phyloP scores from a whole-genome alignment of 164 flowering plant genomes.

The Chloranthus sessilifolius region DNA sequence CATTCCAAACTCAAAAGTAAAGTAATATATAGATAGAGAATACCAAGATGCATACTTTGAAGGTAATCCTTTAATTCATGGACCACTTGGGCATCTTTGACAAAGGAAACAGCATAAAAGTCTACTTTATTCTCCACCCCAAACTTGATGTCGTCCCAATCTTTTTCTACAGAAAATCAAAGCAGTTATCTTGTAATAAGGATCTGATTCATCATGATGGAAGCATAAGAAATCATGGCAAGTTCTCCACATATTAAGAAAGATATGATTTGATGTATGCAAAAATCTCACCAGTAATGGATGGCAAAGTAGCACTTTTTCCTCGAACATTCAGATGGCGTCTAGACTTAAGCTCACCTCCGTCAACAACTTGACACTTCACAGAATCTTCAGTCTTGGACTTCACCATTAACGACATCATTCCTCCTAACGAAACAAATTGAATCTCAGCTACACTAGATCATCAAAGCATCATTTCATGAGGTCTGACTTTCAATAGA shows the following conservation, averaged over 20 bases:
- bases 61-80: conserved; percentile 90
- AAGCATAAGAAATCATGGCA: not conserved
- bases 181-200: not conserved
- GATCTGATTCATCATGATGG: not conserved
- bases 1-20: no score
- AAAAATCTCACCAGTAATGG: conserved; percentile 43
- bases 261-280: not conserved
- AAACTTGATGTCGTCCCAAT: conserved; percentile 39
- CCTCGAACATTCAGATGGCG: conserved; percentile 97
- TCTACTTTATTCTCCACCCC: conserved; percentile 94
- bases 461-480: no score
- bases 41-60: conserved; percentile 43
- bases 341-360: conserved; percentile 97
- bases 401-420: conserved; percentile 93
- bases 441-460: no score
- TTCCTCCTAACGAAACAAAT: conserved; percentile 60
- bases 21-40: no score
- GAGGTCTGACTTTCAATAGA: no score
- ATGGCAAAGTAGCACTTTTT: conserved; percentile 75
- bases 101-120: conserved; percentile 95
- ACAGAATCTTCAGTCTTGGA: conserved; percentile 91
- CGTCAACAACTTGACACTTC: conserved; percentile 94
- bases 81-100: conserved; percentile 89
- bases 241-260: not conserved
- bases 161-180: conserved; percentile 53